phyloP scores from a whole-genome alignment of 1,284 basidiomycete species.

The Coniferiporia weirii region DNA sequence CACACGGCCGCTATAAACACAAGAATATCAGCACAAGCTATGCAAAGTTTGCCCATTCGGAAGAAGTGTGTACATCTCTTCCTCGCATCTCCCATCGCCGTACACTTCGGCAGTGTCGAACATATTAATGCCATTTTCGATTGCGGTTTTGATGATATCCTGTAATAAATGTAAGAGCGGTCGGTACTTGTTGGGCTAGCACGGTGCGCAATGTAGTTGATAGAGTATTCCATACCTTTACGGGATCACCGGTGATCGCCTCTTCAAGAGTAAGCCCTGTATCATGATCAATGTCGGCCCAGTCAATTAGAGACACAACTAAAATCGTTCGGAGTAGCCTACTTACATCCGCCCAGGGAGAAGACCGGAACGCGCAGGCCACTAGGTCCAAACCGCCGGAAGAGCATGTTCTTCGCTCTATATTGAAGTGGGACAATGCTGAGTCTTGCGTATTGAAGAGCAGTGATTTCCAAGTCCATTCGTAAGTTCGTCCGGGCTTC shows the following conservation, averaged over 20 bases:
- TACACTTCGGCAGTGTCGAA: constrained; percentile 25
- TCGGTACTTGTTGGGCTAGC: background rate
- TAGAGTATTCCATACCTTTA: constrained; percentile 41
- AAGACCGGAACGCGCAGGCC: constrained; percentile 20
- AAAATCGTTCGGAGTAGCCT: background rate
- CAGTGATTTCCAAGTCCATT: too few relatives aligned
- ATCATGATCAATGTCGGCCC: background rate
- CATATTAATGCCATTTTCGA: constrained; percentile 22
- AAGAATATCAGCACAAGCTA: constrained; percentile 27
- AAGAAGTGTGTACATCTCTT: constrained; percentile 49
- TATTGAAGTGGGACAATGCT: background rate
- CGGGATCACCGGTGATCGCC: constrained; percentile 65
- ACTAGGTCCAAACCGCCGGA: constrained; percentile 20
- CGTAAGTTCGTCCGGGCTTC: too few relatives aligned
- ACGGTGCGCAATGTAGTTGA: background rate
- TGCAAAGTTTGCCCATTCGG: constrained; percentile 7
- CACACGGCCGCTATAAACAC: constrained; percentile 25
- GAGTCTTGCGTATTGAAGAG: background rate
- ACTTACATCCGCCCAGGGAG: constrained; percentile 20
- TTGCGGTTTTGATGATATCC: constrained; percentile 21
- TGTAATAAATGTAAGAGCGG: background rate
- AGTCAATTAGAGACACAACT: background rate
- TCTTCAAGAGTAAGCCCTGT: constrained; percentile 19
- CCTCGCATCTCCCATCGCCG: constrained; percentile 60
- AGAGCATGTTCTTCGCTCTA: constrained; percentile 15